phyloP scores from a whole-genome alignment of 208 protist species.

The Leishmania major region DNA sequence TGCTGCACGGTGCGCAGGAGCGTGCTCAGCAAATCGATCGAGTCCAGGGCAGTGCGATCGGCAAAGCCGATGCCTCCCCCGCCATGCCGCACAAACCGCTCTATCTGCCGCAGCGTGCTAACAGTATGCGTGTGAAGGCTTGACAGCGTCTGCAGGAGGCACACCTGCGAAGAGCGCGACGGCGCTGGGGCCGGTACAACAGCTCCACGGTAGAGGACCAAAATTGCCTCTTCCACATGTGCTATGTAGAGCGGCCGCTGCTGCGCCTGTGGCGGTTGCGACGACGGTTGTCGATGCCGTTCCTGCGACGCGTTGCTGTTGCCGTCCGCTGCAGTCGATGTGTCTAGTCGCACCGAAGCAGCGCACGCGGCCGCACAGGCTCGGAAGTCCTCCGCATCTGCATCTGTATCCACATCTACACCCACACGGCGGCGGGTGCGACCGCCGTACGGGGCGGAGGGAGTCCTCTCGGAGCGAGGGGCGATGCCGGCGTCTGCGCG shows the following conservation, averaged over 20 bases:
- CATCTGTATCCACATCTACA: not conserved
- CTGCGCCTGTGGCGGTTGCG: not conserved
- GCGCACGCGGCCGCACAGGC: conserved; percentile 15
- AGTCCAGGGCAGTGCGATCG: conserved; percentile 13
- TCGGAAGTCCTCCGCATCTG: conserved; percentile 8
- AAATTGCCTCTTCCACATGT: conserved; percentile 18
- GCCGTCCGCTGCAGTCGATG: not conserved
- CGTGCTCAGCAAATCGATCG: conserved; percentile 6
- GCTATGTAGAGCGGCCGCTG: conserved; percentile 8
- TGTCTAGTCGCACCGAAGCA: conserved; percentile 2
- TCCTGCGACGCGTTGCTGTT: not conserved
- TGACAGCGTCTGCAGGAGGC: conserved; percentile 30
- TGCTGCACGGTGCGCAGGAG: conserved; percentile 37
- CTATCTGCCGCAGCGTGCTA: conserved; percentile 23
- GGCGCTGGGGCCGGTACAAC: conserved; percentile 31
- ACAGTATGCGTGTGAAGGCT: conserved; percentile 27
- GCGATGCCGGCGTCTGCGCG: not conserved
- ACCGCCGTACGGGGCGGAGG: not conserved
- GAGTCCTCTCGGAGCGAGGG: not conserved
- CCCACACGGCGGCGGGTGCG: not conserved
- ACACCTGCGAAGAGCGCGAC: conserved; percentile 26
- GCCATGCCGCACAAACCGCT: not conserved
- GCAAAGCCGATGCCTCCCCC: not conserved
- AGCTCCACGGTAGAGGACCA: conserved; percentile 17
- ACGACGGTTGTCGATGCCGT: not conserved